Percentiles rank a stretch among this genome's conserved stretches.
Conservation (phyloP, 2,329 filamentous ascomycete genomes). For the Paecilomyces fulvus region DNA sequence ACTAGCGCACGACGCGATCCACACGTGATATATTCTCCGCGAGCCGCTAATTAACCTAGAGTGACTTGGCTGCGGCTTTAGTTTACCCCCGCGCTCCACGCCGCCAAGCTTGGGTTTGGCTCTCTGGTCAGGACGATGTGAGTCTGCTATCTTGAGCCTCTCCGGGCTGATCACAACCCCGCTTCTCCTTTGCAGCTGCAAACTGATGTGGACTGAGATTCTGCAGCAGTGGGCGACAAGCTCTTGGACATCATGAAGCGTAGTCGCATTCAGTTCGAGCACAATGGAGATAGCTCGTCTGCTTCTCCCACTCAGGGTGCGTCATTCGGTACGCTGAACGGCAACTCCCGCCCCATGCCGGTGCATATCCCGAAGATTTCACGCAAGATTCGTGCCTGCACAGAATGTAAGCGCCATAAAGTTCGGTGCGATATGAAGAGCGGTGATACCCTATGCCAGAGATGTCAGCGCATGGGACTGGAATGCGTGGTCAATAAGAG, state of each 20-base stretch:
- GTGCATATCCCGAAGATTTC: constrained; percentile 34
- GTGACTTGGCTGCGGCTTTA: not conserved
- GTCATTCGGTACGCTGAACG: constrained; percentile 13
- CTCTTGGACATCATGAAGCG: constrained; percentile 26
- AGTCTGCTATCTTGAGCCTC: not conserved
- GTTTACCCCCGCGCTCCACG: not conserved
- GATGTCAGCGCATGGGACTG: constrained; percentile 42
- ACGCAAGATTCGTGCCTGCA: constrained; percentile 42
- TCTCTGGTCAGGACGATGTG: not conserved
- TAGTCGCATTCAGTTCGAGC: constrained; percentile 30
- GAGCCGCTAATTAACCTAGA: not conserved
- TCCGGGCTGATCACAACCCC: not conserved
- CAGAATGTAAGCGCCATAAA: constrained; percentile 47
- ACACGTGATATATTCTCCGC: constrained; percentile 14
- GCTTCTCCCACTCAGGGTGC: constrained; percentile 20
- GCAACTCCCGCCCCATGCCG: constrained; percentile 16
- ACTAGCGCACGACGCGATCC: constrained; percentile 3
- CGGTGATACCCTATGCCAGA: constrained; percentile 40
- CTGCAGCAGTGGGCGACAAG: not conserved
- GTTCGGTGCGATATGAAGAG: constrained; percentile 47
- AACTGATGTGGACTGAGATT: not conserved
- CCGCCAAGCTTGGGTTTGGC: not conserved
- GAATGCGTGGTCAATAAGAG: constrained; percentile 47
- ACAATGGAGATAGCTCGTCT: constrained; percentile 27
- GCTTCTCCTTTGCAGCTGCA: not conserved